Evolutionary conservation across 148 eudicot species (phyloP).

Genomic region (Camellia sinensis): DNA sequence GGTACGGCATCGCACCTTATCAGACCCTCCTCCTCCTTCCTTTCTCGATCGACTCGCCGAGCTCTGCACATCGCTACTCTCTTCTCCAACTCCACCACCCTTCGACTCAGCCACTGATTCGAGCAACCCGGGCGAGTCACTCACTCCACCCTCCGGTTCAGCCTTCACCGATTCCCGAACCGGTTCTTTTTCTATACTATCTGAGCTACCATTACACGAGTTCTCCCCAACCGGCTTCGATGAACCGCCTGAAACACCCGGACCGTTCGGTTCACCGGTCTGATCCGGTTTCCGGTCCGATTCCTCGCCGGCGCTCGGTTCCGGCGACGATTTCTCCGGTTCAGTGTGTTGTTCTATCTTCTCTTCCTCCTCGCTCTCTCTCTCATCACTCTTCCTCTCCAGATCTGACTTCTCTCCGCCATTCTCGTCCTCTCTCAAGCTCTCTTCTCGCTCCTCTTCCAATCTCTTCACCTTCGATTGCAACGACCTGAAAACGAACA

Average conservation of each 20-base stretch:
- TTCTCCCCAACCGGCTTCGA: conserved; percentile 30
- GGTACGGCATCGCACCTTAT: conserved; percentile 22
- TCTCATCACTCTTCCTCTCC: conserved; percentile 10
- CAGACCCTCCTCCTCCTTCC: conserved; percentile 25
- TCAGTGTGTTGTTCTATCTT: conserved; percentile 12
- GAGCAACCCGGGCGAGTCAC: conserved; percentile 36
- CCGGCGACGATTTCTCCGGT: conserved; percentile 20
- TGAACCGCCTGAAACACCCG: conserved; percentile 13
- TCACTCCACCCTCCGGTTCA: conserved; percentile 18
- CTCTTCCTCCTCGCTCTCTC: conserved; percentile 16
- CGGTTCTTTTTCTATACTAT: conserved; percentile 29
- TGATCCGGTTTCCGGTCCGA: conserved; percentile 18
- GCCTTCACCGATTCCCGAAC: conserved; percentile 23
- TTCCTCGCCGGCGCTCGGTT: conserved; percentile 5
- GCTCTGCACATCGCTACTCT: conserved; percentile 58
- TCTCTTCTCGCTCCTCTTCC: conserved; percentile 51
- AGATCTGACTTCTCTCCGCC: conserved; percentile 22
- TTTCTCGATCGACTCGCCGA: conserved; percentile 49
- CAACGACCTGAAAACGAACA: conserved; percentile 47
- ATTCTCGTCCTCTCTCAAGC: conserved; percentile 6
- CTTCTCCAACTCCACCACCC: conserved; percentile 24
- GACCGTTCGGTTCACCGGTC: conserved; percentile 18
- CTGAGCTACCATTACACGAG: conserved; percentile 52
- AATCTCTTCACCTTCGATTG: conserved; percentile 65
- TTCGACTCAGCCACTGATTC: conserved; percentile 51